Percentiles rank a stretch among this genome's conserved stretches.
Conservation (phyloP, 768 basidiomycete genomes). For the Ramaria sp. region DNA sequence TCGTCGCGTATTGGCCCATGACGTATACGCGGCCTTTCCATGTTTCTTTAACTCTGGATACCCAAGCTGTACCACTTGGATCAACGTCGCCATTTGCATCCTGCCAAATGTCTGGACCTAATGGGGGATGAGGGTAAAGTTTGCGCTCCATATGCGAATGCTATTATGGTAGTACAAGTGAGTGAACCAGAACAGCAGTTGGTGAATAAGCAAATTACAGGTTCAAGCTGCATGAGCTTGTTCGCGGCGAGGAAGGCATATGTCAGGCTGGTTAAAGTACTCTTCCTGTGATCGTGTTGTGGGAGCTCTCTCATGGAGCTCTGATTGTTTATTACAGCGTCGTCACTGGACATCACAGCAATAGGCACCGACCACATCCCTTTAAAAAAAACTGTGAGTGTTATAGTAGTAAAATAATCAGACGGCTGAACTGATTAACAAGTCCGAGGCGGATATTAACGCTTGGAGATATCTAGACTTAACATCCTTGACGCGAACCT, state of each 20-base stretch:
- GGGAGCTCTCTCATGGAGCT: neutral
- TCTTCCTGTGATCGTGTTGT: neutral
- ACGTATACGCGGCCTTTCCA: slow-evolving; percentile 2
- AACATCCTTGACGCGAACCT: neutral
- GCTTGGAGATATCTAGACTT: neutral
- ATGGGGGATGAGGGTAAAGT: neutral
- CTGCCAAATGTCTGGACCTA: neutral
- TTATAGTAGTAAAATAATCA: neutral
- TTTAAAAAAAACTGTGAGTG: neutral
- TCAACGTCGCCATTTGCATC: neutral
- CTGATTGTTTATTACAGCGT: neutral
- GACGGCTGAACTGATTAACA: neutral
- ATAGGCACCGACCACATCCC: neutral
- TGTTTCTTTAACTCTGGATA: neutral
- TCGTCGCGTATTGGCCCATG: neutral
- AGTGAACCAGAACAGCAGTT: neutral
- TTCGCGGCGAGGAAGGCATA: neutral
- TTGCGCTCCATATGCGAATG: neutral
- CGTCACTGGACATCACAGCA: neutral
- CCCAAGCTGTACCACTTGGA: neutral
- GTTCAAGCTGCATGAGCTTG: neutral
- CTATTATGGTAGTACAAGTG: neutral
- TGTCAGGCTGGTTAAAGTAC: neutral
- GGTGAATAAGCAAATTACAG: neutral
- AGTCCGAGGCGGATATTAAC: neutral